Base-by-base conservation (phyloP, 1,139 yeast genomes). In the Groenewaldozyma sp. region DNA sequence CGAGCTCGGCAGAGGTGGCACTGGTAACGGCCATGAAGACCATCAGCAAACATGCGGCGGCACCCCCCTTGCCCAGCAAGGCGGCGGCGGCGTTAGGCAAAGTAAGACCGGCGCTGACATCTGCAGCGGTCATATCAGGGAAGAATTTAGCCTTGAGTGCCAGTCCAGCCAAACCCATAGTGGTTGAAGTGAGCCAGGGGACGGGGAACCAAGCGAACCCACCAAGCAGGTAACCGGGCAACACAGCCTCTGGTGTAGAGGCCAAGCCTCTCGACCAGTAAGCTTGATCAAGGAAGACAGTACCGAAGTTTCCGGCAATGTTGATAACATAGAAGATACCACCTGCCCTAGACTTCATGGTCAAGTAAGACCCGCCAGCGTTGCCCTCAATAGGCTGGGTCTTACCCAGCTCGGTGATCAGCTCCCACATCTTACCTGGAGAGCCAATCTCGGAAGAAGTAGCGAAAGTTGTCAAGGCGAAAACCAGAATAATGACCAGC, bases 191-290 rank as follows among this genome's bases (percentile, higher is more conserved):
- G 41, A 82, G 71, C 66, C 80, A 80, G 28, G 95, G 95, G 48
- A 86, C 78, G 7, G 94, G 91, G 57, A 83, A 81, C 95, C 95
- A 87, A 0, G 91, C 79, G 39, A 86, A 59, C n/a, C 95, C 95
- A 42, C 95, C 95, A 49, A 83, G 63, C 26, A 84, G 77, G 59
- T 87, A 86, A 14, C 95, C 95, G n/a, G 93, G 91, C 53, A 86
- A 68, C 24, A 94, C 84, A 28, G 93, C 78, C 3, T 76, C 81
- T 14, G 95, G 93, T 47, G 78, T 70, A 10, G 94, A 82, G 35
- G 94, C 88, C 59, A 86, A 82, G 4, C 94, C 94, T 63, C 54
- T 62, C 63, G 82, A 82, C 78, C 88, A 86, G 63, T 86, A 87
- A 31, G 94, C 94, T 52, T 82, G 82, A 58, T 86, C 95, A 55